Conservation (phyloP, 495 filamentous ascomycete species). For the Tuber borchii region DNA sequence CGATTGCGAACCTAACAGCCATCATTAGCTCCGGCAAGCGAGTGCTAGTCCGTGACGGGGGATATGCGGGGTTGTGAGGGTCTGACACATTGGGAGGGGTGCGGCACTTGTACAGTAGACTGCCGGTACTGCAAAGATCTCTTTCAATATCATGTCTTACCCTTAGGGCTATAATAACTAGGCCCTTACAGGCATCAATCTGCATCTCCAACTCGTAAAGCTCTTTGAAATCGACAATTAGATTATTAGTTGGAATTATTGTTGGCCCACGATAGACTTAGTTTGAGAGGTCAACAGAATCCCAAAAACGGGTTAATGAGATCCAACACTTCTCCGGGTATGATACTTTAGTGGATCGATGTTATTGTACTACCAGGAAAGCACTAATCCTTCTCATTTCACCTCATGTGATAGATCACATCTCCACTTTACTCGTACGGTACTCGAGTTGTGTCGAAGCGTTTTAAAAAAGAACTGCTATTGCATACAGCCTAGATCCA, state of each 20-base stretch:
- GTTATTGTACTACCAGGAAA: background rate
- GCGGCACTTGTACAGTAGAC: background rate
- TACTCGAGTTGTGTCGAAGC: too few species aligned
- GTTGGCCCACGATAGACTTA: background rate
- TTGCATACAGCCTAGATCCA: too few species aligned
- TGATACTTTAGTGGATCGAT: background rate
- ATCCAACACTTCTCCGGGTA: background rate
- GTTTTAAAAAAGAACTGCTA: too few species aligned
- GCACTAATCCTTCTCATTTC: background rate
- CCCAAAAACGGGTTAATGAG: background rate
- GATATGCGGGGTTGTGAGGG: background rate
- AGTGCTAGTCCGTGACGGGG: background rate
- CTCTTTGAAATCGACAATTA: background rate
- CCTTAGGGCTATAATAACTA: background rate
- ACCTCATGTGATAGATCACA: too few species aligned
- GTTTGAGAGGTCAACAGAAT: background rate
- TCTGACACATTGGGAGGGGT: background rate
- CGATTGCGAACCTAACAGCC: background rate
- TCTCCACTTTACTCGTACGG: too few species aligned
- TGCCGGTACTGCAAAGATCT: background rate
- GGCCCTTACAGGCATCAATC: background rate
- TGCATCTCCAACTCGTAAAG: background rate
- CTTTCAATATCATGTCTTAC: background rate
- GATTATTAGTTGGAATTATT: background rate
- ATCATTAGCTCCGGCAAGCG: background rate